Conservation (phyloP, 352 stramenopile genomes). For the Phytophthora agathidicida region DNA sequence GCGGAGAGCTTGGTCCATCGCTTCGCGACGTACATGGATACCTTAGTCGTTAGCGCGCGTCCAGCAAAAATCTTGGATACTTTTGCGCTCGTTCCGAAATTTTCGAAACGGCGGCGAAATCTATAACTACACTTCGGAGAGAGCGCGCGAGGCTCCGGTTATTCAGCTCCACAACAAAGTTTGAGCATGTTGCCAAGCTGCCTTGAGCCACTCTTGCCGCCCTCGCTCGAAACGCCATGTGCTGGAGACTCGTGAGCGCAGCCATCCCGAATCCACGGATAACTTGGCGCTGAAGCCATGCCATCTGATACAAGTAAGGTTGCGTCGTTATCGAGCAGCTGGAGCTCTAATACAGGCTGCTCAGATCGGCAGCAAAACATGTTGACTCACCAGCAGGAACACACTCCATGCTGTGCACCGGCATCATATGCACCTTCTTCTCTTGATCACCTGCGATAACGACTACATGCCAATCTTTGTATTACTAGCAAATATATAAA, state of each 20-base stretch:
- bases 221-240: constrained; percentile 1
- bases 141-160: constrained; percentile 7
- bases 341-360: neutral
- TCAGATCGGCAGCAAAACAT: constrained; percentile 1
- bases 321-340: constrained; percentile 6
- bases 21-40: too few relatives aligned
- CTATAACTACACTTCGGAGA: constrained; percentile 19
- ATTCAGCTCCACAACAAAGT: constrained; percentile 1
- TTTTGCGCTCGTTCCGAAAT: neutral
- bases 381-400: constrained; percentile 15
- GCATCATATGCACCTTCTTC: neutral
- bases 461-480: neutral
- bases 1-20: too few relatives aligned
- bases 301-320: constrained; percentile 24
- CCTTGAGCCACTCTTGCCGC: too few relatives aligned
- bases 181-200: too few relatives aligned
- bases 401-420: constrained; percentile 8
- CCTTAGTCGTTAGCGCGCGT: too few relatives aligned
- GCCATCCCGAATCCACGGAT: neutral
- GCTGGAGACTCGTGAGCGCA: neutral
- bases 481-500: neutral
- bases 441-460: neutral
- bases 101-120: constrained; percentile 18
- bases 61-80: neutral
- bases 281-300: constrained; percentile 6